Evolutionary conservation across 306 rosid species (phyloP).

Genomic region (Quercus gilva): DNA sequence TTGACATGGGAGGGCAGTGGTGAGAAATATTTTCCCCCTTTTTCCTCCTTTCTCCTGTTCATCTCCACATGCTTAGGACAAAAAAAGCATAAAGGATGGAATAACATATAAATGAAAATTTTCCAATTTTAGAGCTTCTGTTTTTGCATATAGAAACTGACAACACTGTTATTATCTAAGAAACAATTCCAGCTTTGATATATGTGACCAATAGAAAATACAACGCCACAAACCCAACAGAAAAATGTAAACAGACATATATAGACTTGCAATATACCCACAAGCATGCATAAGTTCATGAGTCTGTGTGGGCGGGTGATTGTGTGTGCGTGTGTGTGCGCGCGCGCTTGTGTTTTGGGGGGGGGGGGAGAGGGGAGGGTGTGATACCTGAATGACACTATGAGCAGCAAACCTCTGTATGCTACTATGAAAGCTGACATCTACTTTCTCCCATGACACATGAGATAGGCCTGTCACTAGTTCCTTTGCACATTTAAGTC

Average conservation of each 20-base stretch:
- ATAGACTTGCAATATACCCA: not conserved
- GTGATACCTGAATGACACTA: constrained; percentile 86
- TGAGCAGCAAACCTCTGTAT: constrained; percentile 87
- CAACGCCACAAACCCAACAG: not conserved
- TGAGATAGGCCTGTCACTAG: constrained; percentile 80
- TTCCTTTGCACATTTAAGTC: constrained; percentile 59
- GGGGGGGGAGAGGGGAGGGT: not conserved
- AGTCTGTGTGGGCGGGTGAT: too few relatives aligned
- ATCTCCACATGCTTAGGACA: too few relatives aligned
- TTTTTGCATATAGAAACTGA: not conserved
- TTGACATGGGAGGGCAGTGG: too few relatives aligned
- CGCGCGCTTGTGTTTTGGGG: accelerated
- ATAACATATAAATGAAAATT: not conserved
- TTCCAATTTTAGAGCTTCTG: not conserved
- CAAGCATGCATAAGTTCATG: not conserved
- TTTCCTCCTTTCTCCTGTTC: too few relatives aligned
- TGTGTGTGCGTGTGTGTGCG: not conserved
- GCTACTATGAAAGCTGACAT: constrained; percentile 86
- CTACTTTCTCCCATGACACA: constrained; percentile 91
- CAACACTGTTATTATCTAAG: too few relatives aligned
- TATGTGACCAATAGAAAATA: not conserved
- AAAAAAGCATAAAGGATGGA: too few relatives aligned
- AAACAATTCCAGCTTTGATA: too few relatives aligned
- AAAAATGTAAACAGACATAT: not conserved
- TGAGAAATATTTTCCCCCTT: too few relatives aligned